Base-by-base conservation (phyloP, 2,329 filamentous ascomycete species). In the Neodidymelliopsis sp. region DNA sequence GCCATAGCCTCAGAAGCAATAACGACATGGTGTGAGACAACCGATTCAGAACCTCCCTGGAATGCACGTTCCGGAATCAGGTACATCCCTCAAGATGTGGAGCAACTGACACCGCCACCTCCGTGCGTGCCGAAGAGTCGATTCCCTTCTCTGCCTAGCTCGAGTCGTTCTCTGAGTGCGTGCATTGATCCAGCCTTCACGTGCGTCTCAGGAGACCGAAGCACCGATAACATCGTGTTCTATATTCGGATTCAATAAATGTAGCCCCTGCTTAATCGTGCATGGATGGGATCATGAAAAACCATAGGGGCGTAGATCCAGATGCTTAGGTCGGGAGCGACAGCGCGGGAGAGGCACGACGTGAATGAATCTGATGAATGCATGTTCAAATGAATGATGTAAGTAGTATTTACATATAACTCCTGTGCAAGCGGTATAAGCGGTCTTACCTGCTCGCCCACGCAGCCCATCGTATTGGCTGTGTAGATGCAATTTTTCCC, bases 71-170 rank as follows among this genome's bases (percentile, higher is more conserved):
- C 36, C 30, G 47, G 25, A 16, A n/a, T 33, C 27, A 35, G 15
- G 24, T 13, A 25, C 12, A 24, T 16, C 22, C 36, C 25, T 12
- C 34, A 31, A 11, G 13, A 20, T 29, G 39, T 43, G 46, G 47
- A 44, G 18, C 25, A 23, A 39, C 40, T 50, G 47, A 40, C 35
- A 50, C 39, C 35, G 40, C 47, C 47, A 36, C 40, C 47, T 41
- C 47, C 41, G 40, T 50, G 40, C 35, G 40, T 41, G 35, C 47
- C 40, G 36, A 31, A 15, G 23, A 20, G 15, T 38, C n/a, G 23
- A n/a, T 20, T 8, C 24, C 35, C n/a, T 35, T 12, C 19, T 40
- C 10, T 28, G 11, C 16, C 35, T 40, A 34, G 47, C 29, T n/a
- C 16, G 25, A 23, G 13, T 7, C 20, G 12, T 25, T 10, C 28